These are phyloP conservation scores for Ogataea trehaloabstinens DNA, from an alignment of 805 yeast species.

Conservation along the genomic window DNA sequence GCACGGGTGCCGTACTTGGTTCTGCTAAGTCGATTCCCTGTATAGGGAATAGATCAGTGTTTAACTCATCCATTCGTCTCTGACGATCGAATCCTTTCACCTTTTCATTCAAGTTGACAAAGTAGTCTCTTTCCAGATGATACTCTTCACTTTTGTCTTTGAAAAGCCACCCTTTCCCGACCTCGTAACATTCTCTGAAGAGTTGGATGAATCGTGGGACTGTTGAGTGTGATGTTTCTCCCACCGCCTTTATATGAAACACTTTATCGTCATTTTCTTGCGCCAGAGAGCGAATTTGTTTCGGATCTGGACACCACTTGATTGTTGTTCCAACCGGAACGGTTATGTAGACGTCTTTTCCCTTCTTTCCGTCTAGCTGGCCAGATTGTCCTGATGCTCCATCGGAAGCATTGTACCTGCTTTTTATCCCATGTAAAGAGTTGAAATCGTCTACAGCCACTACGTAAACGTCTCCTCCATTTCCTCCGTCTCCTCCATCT, in stretches of 20 bases:
- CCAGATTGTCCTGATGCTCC: slow-evolving; percentile 72
- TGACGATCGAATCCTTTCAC: slow-evolving; percentile 66
- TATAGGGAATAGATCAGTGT: slow-evolving; percentile 70
- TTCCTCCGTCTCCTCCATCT: slow-evolving; percentile 98
- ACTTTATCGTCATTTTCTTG: slow-evolving; percentile 18
- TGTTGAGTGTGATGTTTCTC: slow-evolving; percentile 14
- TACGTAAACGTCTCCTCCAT: slow-evolving; percentile 84
- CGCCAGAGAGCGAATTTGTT: slow-evolving; percentile 31
- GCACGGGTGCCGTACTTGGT: slow-evolving; percentile 62
- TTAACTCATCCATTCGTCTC: slow-evolving; percentile 53
- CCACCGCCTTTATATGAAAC: slow-evolving; percentile 29
- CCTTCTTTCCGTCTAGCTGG: slow-evolving; percentile 85
- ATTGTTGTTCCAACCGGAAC: slow-evolving; percentile 92
- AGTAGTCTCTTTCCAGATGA: slow-evolving; percentile 65
- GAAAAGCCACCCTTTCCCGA: slow-evolving; percentile 89
- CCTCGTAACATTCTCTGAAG: slow-evolving; percentile 54
- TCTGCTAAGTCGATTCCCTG: slow-evolving; percentile 72
- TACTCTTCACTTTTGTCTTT: slow-evolving; percentile 73
- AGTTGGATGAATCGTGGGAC: slow-evolving; percentile 54
- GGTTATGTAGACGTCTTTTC: slow-evolving; percentile 72
- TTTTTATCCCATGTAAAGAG: slow-evolving; percentile 66
- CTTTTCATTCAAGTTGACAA: slow-evolving; percentile 57
- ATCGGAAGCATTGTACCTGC: slow-evolving; percentile 65
- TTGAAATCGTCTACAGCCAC: slow-evolving; percentile 73
- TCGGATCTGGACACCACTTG: slow-evolving; percentile 80